Percentiles rank a stretch among this genome's conserved stretches.
Evolutionary conservation across 192 early-diverging fungal genomes (phyloP).

Genomic region (Coemansia sp.): DNA sequence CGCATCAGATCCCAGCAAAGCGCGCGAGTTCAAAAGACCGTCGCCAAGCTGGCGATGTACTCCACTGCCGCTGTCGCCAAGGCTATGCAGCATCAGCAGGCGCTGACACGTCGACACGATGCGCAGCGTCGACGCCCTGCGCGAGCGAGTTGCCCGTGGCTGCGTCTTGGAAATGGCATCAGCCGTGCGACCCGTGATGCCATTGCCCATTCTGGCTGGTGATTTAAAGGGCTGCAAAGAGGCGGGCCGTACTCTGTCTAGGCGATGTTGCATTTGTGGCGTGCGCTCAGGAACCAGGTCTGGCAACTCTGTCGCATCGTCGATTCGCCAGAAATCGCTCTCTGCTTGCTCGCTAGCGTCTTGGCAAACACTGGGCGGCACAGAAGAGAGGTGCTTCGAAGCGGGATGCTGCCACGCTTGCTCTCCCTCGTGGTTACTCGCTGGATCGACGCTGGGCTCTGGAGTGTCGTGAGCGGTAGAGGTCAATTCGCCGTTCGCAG

Average conservation of each 20-base stretch:
- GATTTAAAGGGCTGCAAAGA: neutral
- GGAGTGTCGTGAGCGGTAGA: neutral
- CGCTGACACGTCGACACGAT: constrained; percentile 38
- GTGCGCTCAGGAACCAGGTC: neutral
- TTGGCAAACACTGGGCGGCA: neutral
- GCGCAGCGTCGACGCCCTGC: constrained; percentile 15
- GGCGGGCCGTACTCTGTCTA: neutral
- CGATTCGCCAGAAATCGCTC: neutral
- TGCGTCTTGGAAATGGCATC: neutral
- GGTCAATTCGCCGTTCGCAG: neutral
- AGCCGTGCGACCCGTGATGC: neutral
- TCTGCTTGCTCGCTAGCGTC: neutral
- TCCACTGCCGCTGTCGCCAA: constrained; percentile 3
- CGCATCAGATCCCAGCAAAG: neutral
- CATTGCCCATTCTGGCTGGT: neutral
- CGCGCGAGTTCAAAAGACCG: neutral
- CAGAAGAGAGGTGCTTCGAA: too few species aligned
- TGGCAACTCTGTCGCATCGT: neutral
- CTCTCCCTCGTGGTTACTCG: neutral
- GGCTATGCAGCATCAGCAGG: constrained; percentile 30
- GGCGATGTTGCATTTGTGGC: neutral
- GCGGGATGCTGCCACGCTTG: neutral
- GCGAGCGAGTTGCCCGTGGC: constrained; percentile 22
- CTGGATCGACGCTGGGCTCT: neutral
- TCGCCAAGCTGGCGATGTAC: neutral